Base-by-base conservation (phyloP, 306 rosid species). In the Erythrophleum fordii region DNA sequence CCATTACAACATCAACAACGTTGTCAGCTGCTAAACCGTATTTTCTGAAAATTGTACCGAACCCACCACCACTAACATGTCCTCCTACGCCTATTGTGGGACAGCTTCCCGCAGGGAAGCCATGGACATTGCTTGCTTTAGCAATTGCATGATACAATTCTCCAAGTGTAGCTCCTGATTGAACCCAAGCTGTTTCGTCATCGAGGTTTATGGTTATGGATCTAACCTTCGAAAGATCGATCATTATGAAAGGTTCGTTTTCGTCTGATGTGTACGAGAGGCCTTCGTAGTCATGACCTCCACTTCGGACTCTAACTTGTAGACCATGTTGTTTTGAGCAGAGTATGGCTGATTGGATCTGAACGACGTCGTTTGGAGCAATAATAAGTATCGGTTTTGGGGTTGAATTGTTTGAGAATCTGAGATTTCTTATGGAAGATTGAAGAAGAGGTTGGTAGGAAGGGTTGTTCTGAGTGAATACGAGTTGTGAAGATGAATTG, bases 381-480 rank as follows among this genome's bases (percentile, higher is more conserved):
- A 86, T 56, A 35, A 90, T 82, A 14, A 84, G 69, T 13, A 45
- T 29, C 39, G 91, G 91, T 83, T 90, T 90, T 11, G 82, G 87
- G 0, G 52, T 35, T 23, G 91, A 82, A 46, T 41, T 77, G 67
- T 44, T 28, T 2, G 29, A 22, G 70, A 89, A 89, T 82, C 90
- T 41, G 56, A 67, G 55, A 79, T 89, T 86, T 66, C 82, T 83
- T 35, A 85, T 80, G 2, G 84, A 82, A 23, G 77, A 84, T 20
- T 85, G 55, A 41, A 89, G 69, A 49, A 86, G 56, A 22, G 81
- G 26, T 64, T 69, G 72, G 64, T 73, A 86, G 9, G 77, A 69
- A 23, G 89, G 45, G 52, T 71, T 77, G 46, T 11, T 78, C 59
- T 17, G 67, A 45, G 87, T 86, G 77, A 59, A 1, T 11, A 59